Base-by-base conservation (phyloP, 352 stramenopile genomes). In the Globisporangium iwayamae region DNA sequence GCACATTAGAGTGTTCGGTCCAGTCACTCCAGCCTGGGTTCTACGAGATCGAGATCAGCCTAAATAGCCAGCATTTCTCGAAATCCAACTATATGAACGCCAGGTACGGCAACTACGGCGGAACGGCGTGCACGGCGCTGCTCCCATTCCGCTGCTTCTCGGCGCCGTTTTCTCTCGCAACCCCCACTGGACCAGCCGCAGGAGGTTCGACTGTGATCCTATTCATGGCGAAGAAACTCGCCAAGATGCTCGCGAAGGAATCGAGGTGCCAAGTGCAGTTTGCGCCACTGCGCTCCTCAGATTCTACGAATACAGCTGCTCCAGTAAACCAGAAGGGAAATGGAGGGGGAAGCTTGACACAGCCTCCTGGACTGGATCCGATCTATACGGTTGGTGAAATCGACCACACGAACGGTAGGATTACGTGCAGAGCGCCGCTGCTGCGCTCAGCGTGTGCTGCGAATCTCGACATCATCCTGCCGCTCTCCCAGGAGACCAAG, bases 51-150 rank as follows among this genome's bases (percentile, higher is more conserved):
- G 78, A 90, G 39, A 56, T 89, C 11, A 91, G 79, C 69, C 64
- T 91, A 2, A 91, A 91, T 55, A 72, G 74, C 0, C 80, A 91
- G 51, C 83, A 90, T 39, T 91, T 87, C 30, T 81, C 79, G 0
- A 62, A 46, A 3, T 86, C 77, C 14, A 77, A 74, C 16, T 91
- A 81, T 53, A 83, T 89, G 72, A 71, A 65, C 18, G 83, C 82
- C 54, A 73, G 63, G 22, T 85, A 78, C 56, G 83, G 69, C 11
- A 91, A 89, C 56, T 87, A 89, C 47, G 87, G 79, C 39, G 79
- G 83, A 32, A 73, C 75, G 0, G 70, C 75, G 1, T 90, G 81
- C 52, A 88, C 83, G 0, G 71, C 79, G 3, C 57, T 90, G 1
- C 78, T 88, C 3, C 81, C 83, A 1, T 83, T 91, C 56, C 75